Percentiles rank a stretch among this genome's conserved stretches.
Evolutionary conservation across 345 rosid genomes (phyloP).

Genomic region (Ceriops zippeliana): DNA sequence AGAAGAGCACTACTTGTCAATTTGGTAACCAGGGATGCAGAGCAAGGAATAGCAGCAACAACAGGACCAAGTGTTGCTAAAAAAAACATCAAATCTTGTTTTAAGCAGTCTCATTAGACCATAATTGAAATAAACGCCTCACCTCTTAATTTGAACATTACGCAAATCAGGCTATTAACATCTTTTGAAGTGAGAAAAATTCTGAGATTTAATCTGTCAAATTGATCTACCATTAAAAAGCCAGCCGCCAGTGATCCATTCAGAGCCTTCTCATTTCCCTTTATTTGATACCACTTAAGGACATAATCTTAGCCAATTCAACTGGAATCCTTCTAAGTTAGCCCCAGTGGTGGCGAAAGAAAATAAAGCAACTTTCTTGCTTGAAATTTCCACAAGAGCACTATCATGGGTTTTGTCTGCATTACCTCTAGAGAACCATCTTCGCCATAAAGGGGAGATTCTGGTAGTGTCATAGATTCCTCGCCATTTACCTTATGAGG

Average conservation of each 20-base stretch:
- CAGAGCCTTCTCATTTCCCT: too few species aligned
- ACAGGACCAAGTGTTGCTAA: too few species aligned
- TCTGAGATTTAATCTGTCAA: too few species aligned
- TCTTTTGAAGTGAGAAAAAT: not conserved
- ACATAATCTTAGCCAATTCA: not conserved
- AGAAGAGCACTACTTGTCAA: constrained; percentile 15
- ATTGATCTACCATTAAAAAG: not conserved
- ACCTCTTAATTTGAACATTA: not conserved
- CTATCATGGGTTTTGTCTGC: not conserved
- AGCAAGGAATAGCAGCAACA: not conserved
- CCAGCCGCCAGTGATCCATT: too few species aligned
- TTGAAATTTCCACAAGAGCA: too few species aligned
- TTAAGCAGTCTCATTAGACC: too few species aligned
- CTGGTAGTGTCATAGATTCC: constrained; percentile 31
- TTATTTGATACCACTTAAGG: not conserved
- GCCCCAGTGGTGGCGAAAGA: too few species aligned
- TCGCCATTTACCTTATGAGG: constrained; percentile 44
- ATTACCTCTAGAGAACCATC: constrained; percentile 79
- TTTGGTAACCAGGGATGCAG: constrained; percentile 6
- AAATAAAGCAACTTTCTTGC: too few species aligned
- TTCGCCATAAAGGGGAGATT: constrained; percentile 52
- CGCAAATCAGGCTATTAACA: not conserved
- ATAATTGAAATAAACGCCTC: not conserved
- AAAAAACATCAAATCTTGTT: too few species aligned
- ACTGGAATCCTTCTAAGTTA: not conserved